Conservation (phyloP, 768 basidiomycete species). For the Mycena haematopus region DNA sequence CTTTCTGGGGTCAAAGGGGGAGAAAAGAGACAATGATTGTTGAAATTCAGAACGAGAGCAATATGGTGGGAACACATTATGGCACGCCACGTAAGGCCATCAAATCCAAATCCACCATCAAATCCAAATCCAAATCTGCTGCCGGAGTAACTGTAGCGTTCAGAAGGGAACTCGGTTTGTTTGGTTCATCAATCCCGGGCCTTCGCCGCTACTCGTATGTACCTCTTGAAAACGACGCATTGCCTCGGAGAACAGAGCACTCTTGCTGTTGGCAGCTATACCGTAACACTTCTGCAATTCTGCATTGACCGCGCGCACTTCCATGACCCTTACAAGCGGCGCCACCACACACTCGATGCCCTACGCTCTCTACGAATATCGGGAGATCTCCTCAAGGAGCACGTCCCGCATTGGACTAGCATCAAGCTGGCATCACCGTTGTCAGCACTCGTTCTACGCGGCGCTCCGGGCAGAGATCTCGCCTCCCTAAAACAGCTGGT, state of each 20-base stretch:
- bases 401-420: constrained; percentile 10
- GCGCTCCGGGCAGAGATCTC: not conserved
- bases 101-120: no score
- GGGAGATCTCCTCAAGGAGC: not conserved
- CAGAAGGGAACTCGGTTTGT: no score
- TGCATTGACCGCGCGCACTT: constrained; percentile 19
- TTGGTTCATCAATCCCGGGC: no score
- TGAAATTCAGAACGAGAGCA: no score
- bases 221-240: constrained; percentile 14
- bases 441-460: not conserved
- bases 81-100: no score
- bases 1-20: no score
- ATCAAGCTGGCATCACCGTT: constrained; percentile 8
- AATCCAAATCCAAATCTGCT: no score
- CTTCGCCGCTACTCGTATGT: no score
- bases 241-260: constrained; percentile 14
- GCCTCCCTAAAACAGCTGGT: not conserved
- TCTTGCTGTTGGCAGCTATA: constrained; percentile 11
- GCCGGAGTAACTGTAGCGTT: no score
- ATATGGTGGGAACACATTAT: no score
- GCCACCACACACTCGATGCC: not conserved
- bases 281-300: constrained; percentile 11
- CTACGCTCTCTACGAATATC: not conserved
- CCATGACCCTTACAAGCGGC: constrained; percentile 14
- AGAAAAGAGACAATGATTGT: no score